These are phyloP conservation scores for Apiospora marii DNA, from an alignment of 2,329 filamentous ascomycete genomes.

Conservation along the genomic window DNA sequence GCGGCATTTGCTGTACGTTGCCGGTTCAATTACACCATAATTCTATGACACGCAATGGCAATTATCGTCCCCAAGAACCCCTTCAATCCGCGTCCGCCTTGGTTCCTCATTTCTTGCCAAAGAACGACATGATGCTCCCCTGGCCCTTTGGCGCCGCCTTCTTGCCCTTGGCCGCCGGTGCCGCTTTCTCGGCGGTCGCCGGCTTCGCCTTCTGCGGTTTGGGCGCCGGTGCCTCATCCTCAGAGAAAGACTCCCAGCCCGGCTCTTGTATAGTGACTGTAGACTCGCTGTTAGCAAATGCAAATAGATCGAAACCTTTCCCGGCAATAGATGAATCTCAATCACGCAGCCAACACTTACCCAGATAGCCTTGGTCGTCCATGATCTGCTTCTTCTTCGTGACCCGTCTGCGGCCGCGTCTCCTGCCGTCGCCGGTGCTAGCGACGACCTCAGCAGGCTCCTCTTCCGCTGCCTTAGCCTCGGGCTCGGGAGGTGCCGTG, in stretches of 20 bases:
- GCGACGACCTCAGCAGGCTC: constrained; percentile 36
- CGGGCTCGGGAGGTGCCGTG: constrained; percentile 4
- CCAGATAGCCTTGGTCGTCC: constrained; percentile 45
- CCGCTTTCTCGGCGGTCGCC: constrained; percentile 30
- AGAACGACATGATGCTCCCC: constrained; percentile 47
- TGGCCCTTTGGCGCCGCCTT: constrained; percentile 31
- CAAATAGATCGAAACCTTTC: background rate
- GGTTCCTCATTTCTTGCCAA: constrained; percentile 42
- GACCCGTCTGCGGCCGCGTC: constrained; percentile 42
- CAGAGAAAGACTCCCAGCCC: constrained; percentile 46
- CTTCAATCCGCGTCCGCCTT: background rate
- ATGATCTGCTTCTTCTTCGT: constrained; percentile 44
- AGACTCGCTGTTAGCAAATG: background rate
- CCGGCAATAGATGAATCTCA: background rate
- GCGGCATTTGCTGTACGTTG: background rate
- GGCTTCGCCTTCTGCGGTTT: constrained; percentile 30
- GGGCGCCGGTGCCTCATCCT: constrained; percentile 40
- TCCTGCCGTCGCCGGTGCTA: constrained; percentile 38
- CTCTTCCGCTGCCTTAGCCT: constrained; percentile 22
- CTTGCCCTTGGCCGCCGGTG: constrained; percentile 34
- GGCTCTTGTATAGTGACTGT: constrained; percentile 43
- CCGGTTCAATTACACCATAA: background rate
- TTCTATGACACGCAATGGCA: background rate
- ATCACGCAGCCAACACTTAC: constrained; percentile 18
- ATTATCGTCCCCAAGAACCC: background rate